These are phyloP conservation scores for Candida adriatica DNA, from an alignment of 805 yeast genomes.

Conservation along the genomic window DNA sequence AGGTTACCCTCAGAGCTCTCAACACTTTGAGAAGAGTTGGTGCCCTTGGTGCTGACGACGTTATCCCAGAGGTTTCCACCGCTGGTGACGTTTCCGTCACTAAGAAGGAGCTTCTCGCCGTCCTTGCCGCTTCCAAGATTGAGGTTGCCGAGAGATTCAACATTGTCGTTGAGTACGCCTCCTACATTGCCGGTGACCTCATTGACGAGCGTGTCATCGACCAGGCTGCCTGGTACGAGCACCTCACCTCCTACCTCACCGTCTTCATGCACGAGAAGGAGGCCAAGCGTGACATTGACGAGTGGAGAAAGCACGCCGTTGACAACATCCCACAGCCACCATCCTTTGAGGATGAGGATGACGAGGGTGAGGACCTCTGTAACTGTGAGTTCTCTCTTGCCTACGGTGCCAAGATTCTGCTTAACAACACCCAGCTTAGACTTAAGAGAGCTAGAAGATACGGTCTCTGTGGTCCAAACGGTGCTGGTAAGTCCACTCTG, in stretches of 20 bases:
- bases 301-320: slow-evolving; percentile 91
- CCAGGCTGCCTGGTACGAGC: slow-evolving; percentile 84
- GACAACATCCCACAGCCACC: slow-evolving; percentile 98
- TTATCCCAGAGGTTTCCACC: slow-evolving; percentile 93
- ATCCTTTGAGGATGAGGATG: slow-evolving; percentile 92
- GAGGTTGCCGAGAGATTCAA: slow-evolving; percentile 71
- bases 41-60: slow-evolving; percentile 85
- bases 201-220: slow-evolving; percentile 96
- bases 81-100: slow-evolving; percentile 96
- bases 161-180: slow-evolving; percentile 71
- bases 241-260: slow-evolving; percentile 90
- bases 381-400: slow-evolving; percentile 99
- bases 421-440: slow-evolving; percentile 98
- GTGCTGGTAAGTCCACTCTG: slow-evolving; percentile 99
- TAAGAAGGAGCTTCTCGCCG: slow-evolving; percentile 68
- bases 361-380: slow-evolving; percentile 99
- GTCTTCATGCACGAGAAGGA: slow-evolving; percentile 90
- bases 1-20: slow-evolving; percentile 94
- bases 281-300: slow-evolving; percentile 86
- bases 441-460: slow-evolving; percentile 98
- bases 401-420: slow-evolving; percentile 99
- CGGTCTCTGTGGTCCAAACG: slow-evolving; percentile 99
- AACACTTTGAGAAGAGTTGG: slow-evolving; percentile 98
- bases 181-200: slow-evolving; percentile 97
- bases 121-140: slow-evolving; percentile 58